Conservation (phyloP, 805 yeast species). For the Schwanniomyces pseudopolymorphus region DNA sequence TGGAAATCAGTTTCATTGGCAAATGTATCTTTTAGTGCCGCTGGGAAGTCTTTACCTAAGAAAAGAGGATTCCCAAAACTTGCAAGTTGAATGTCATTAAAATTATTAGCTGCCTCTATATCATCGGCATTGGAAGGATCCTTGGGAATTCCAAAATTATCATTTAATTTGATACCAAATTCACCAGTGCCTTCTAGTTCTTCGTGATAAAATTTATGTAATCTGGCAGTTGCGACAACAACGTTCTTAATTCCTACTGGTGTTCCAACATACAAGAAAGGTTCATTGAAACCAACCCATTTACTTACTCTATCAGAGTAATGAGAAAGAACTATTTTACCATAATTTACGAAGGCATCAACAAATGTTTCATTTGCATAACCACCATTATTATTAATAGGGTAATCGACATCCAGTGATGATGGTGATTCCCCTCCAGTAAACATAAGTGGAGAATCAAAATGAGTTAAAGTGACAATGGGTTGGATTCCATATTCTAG, state of each 20-base stretch:
- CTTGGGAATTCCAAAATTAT: conserved; percentile 24
- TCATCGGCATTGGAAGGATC: conserved; percentile 20
- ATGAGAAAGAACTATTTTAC: conserved; percentile 27
- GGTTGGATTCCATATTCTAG: conserved; percentile 21
- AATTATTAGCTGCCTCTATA: conserved; percentile 24
- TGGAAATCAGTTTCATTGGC: conserved; percentile 11
- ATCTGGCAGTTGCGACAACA: conserved; percentile 22
- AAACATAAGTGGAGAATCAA: conserved; percentile 26
- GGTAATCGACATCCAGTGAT: not conserved
- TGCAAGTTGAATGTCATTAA: conserved; percentile 21
- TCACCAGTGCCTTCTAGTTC: conserved; percentile 23
- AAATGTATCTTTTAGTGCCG: conserved; percentile 17
- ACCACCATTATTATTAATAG: conserved; percentile 23
- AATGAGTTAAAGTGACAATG: conserved; percentile 31
- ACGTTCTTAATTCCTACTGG: conserved; percentile 21
- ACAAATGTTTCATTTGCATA: conserved; percentile 22
- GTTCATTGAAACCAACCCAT: conserved; percentile 34
- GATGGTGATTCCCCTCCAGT: conserved; percentile 4
- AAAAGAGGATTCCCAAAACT: conserved; percentile 30
- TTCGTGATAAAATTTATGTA: conserved; percentile 21
- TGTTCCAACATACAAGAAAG: conserved; percentile 18
- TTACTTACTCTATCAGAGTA: conserved; percentile 27
- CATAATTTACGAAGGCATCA: conserved; percentile 30
- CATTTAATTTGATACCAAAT: conserved; percentile 24
- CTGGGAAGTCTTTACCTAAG: conserved; percentile 28